Evolutionary conservation across 148 eudicot species (phyloP).

Genomic region (Limonium bicolor): DNA sequence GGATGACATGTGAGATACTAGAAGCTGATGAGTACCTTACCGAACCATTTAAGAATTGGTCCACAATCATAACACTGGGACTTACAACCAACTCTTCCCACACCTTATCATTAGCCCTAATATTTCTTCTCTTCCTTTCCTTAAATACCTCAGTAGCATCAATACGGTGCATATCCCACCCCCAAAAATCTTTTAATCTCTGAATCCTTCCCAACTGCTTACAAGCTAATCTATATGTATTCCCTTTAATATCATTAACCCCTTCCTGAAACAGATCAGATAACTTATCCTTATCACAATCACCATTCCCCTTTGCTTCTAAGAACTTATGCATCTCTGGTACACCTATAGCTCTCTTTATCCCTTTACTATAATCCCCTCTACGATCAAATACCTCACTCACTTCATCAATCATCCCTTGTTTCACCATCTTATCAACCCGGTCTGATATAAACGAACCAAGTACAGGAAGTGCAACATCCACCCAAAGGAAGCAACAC

Average conservation of each 20-base stretch:
- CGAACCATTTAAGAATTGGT: constrained; percentile 1
- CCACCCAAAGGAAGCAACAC: constrained; percentile 22
- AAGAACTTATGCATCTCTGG: constrained; percentile 19
- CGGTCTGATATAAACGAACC: constrained; percentile 13
- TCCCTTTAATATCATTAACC: constrained; percentile 13
- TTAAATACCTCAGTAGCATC: constrained; percentile 19
- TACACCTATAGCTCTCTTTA: constrained; percentile 20
- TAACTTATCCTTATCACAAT: constrained; percentile 1
- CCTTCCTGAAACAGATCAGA: constrained; percentile 9
- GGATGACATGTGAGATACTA: not conserved
- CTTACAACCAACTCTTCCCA: constrained; percentile 4
- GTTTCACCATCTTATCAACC: constrained; percentile 18
- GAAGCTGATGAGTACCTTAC: not conserved
- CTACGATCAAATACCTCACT: constrained; percentile 8
- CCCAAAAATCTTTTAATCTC: constrained; percentile 7
- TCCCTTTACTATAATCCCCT: constrained; percentile 13
- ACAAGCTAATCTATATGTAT: constrained; percentile 16
- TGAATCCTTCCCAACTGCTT: constrained; percentile 14
- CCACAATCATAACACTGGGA: not conserved
- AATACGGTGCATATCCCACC: constrained; percentile 17
- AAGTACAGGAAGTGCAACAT: constrained; percentile 14
- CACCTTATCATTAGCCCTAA: constrained; percentile 2
- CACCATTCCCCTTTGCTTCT: constrained; percentile 3
- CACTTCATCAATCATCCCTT: constrained; percentile 22
- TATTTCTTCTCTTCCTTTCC: not conserved